phyloP scores from a whole-genome alignment of 23 red algal species.

The Chondrus crispus region DNA sequence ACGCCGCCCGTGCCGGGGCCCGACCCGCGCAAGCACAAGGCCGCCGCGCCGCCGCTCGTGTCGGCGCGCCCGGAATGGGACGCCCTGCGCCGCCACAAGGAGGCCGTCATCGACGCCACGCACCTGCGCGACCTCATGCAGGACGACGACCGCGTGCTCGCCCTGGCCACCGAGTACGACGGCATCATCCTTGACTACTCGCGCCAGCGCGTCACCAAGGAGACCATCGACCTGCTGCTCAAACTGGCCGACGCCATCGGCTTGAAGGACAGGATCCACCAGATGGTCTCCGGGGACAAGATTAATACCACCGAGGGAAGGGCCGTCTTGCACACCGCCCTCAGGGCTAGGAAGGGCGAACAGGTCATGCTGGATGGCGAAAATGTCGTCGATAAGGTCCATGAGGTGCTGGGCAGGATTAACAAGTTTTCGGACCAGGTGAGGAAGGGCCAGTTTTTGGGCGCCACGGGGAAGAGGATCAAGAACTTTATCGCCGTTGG shows the following conservation, averaged over 20 bases:
- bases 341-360: conserved; percentile 68
- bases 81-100: conserved; percentile 49
- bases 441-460: conserved; percentile 61
- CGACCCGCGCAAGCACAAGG: background rate
- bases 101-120: conserved; percentile 31
- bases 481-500: conserved; percentile 89
- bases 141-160: conserved; percentile 50
- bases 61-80: conserved; percentile 50
- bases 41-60: conserved; percentile 5
- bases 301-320: conserved; percentile 89
- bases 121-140: conserved; percentile 63
- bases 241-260: conserved; percentile 51
- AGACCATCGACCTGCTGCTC: conserved; percentile 69
- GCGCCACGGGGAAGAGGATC: conserved; percentile 75
- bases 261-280: conserved; percentile 66
- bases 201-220: conserved; percentile 69
- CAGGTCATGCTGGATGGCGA: conserved; percentile 73
- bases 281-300: conserved; percentile 77
- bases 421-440: conserved; percentile 74
- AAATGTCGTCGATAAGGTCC: conserved; percentile 84
- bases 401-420: conserved; percentile 72
- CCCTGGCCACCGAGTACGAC: conserved; percentile 63
- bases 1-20: background rate
- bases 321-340: conserved; percentile 90
- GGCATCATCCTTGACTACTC: conserved; percentile 92